Base-by-base conservation (phyloP, 805 yeast species). In the Kuraishia borneana region DNA sequence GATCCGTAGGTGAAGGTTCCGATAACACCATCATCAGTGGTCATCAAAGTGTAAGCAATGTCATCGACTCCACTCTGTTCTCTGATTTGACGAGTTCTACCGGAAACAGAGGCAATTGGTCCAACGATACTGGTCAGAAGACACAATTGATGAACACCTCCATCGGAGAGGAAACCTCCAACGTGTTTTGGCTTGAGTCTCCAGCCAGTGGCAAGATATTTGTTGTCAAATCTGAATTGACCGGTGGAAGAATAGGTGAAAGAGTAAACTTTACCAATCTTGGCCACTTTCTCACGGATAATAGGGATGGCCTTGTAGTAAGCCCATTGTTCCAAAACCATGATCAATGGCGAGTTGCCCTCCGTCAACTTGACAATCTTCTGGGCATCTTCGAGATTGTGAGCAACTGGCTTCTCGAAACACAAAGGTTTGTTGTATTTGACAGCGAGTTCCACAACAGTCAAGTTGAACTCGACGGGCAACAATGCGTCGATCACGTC, bases 91-190 rank as follows among this genome's bases (percentile, higher is more conserved):
- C 64, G 73, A 10, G 96, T 79, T 43, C 70, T 69, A 7, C 87
- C 96, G 36, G 83, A 70, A 26, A 88, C 74, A 5, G 76, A 56
- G 32, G 69, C 73, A 12, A 85, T 78, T 18, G 66, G 63, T 35
- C 97, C 96, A 36, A 89, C 63, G 14, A 85, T 75, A 39, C 75
- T 84, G 6, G 95, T 85, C 42, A 88, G 68, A 26, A 85, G 61
- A 3, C 95, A 95, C 54, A 88, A 62, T 56, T 88, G 96, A 58
- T 89, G 97, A 18, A 89, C 97, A 53, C 96, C 97, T 49, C 96
- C 96, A 50, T 89, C 97, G 38, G 89, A 78, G 47, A 89, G 63
- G 58, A 66, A 88, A 0, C 96, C 96, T 36, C 97, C 97, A 44
- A 87, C 71, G 53, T 89, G 96, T 56, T 84, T 78, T 21, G 97